Percentiles rank a stretch among this genome's conserved stretches.
phyloP scores from a whole-genome alignment of 23 red algal genomes.

The Pyropia yezoensis region DNA sequence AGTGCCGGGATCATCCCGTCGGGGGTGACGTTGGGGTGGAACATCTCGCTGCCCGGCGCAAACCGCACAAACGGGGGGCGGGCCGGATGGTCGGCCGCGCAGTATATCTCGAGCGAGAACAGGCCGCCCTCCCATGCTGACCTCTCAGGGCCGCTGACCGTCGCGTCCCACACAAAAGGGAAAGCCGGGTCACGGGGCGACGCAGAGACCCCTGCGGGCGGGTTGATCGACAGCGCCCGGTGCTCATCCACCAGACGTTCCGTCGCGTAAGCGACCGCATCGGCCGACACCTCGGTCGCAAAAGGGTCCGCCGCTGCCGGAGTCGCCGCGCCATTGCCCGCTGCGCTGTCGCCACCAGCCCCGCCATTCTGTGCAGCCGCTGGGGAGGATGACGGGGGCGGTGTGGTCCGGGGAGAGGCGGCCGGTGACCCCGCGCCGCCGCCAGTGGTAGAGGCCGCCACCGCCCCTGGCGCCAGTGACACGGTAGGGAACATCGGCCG shows the following conservation, averaged over 20 bases:
- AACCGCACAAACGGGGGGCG: slow-evolving; percentile 54
- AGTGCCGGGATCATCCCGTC: slow-evolving; percentile 56
- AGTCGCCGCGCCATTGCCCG: too few species aligned
- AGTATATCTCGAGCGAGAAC: slow-evolving; percentile 39
- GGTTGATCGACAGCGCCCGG: slow-evolving; percentile 18
- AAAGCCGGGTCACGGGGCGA: slow-evolving; percentile 36
- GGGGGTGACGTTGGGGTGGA: slow-evolving; percentile 58
- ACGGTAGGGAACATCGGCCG: too few species aligned
- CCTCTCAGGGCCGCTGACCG: slow-evolving; percentile 43
- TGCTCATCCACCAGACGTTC: slow-evolving; percentile 60
- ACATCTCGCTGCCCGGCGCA: slow-evolving; percentile 20
- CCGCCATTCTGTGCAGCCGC: too few species aligned
- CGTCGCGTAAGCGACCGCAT: slow-evolving; percentile 21
- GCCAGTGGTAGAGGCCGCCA: too few species aligned
- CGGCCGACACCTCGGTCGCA: too few species aligned
- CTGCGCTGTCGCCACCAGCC: too few species aligned
- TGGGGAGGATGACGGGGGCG: too few species aligned
- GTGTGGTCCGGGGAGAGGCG: too few species aligned
- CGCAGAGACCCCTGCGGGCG: slow-evolving; percentile 48
- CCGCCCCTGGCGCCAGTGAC: too few species aligned
- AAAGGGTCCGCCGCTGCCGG: too few species aligned
- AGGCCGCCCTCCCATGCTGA: slow-evolving; percentile 62
- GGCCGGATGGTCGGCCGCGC: slow-evolving; percentile 42
- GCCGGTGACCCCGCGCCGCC: too few species aligned
- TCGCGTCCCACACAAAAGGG: slow-evolving; percentile 60